Base-by-base conservation (phyloP, 163 green algal species). In the Prototheca wickerhamii region DNA sequence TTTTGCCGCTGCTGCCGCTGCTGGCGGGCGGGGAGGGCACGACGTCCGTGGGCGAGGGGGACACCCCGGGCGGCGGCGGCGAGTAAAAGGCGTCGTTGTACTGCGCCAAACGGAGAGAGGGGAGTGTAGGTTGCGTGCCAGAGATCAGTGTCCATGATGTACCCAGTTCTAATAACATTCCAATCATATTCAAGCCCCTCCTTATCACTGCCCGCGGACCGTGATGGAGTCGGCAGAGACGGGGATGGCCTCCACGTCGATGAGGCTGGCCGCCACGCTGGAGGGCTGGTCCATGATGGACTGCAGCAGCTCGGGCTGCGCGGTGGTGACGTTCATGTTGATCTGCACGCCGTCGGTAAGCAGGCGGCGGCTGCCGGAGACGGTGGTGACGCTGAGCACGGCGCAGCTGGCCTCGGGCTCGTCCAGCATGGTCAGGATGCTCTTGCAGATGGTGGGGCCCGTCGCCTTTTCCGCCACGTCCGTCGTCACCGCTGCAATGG, bases 361-460 rank as follows among this genome's bases (percentile, higher is more conserved):
- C 8, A 5, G 26, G 51, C 51, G 26, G 46, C 63, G 63, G 60
- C 63, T 15, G 31, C 32, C 63, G 51, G 37, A 4, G 10, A 35
- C 51, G 35, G 18, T 54, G 4, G 6, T 35, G 20, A 53, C 40
- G 29, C 18, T 29, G 21, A 59, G 51, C 30, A 58, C 60, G 3
- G 33, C 20, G 37, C 60, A 54, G 29, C 53, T 59, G 26, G 60
- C 60, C 15, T 54, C 32, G 10, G 54, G 37, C 29, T 74, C 61
- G 32, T 46, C 49, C 31, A 60, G 61, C 12, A 57, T n/a, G 4
- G 52, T 50, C 31, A 49, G 8, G 18, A 61, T 30, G 12, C 15
- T 15, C 15, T 28, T 4, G 55, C 55, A 61, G 12, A 61, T 15
- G 31, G 32, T 15, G 31, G 55, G 55, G 20, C 12, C 55, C 31